Conservation (phyloP, 163 green algal species). For the Scenedesmus sp. region DNA sequence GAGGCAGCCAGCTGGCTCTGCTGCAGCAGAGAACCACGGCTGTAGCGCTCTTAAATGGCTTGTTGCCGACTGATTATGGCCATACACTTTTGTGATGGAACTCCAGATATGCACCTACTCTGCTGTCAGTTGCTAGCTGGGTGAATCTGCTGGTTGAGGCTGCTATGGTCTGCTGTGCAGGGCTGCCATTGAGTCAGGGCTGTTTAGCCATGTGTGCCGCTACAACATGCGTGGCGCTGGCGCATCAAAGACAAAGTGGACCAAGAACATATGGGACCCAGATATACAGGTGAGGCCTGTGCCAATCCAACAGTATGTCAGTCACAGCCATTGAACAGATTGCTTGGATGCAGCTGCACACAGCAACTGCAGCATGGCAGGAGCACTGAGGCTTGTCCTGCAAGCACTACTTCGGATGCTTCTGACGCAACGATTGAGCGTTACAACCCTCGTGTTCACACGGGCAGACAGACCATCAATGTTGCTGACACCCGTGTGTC, state of each 20-base stretch:
- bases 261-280: background rate
- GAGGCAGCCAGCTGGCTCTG: no score
- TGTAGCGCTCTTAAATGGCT: no score
- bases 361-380: background rate
- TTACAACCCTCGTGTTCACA: no score
- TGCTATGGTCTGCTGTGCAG: background rate
- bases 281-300: background rate
- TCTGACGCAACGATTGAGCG: no score
- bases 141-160: no score
- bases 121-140: no score
- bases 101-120: no score
- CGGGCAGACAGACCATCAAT: background rate
- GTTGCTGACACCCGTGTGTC: background rate
- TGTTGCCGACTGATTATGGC: no score
- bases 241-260: slow-evolving; percentile 20
- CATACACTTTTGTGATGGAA: no score
- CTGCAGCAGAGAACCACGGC: no score
- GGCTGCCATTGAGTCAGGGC: slow-evolving; percentile 24
- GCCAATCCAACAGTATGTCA: background rate
- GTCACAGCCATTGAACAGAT: background rate
- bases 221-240: slow-evolving; percentile 51
- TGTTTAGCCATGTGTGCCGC: slow-evolving; percentile 40
- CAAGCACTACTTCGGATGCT: background rate
- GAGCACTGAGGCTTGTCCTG: background rate
- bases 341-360: background rate